phyloP scores from a whole-genome alignment of 805 yeast species.

The Sugiyamaella boreocaroliniensis region DNA sequence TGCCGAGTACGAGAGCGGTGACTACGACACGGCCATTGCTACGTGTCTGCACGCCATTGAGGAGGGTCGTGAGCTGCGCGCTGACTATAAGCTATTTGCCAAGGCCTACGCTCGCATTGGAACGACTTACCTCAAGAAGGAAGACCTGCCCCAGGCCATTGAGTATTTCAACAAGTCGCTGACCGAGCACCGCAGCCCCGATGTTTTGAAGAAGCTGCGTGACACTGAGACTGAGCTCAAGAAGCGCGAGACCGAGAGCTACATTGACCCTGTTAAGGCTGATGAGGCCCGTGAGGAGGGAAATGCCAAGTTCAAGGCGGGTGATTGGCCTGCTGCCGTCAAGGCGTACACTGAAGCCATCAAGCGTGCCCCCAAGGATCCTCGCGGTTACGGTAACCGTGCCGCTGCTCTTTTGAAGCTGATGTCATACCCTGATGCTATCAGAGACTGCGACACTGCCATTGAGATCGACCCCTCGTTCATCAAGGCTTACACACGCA shows the following conservation, averaged over 20 bases:
- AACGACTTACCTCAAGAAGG: conserved; percentile 67
- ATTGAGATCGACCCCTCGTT: conserved; percentile 82
- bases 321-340: conserved; percentile 96
- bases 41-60: conserved; percentile 82
- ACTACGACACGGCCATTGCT: conserved; percentile 72
- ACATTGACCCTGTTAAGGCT: conserved; percentile 85
- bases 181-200: conserved; percentile 97
- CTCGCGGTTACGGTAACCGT: conserved; percentile 94
- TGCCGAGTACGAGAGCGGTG: conserved; percentile 95
- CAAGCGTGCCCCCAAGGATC: conserved; percentile 94
- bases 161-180: conserved; percentile 80
- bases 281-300: conserved; percentile 94
- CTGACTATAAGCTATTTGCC: conserved; percentile 87
- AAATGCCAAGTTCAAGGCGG: conserved; percentile 78
- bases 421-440: conserved; percentile 95
- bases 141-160: conserved; percentile 65
- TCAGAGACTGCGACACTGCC: conserved; percentile 85
- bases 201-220: conserved; percentile 80
- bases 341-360: conserved; percentile 92
- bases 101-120: conserved; percentile 93
- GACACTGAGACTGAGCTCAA: conserved; percentile 80
- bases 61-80: conserved; percentile 80
- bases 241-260: conserved; percentile 65
- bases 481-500: conserved; percentile 92
- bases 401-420: conserved; percentile 95